Percentiles rank a stretch among this genome's conserved stretches.
phyloP scores from a whole-genome alignment of 176 grass and related monocot genomes.

The Canna indica region DNA sequence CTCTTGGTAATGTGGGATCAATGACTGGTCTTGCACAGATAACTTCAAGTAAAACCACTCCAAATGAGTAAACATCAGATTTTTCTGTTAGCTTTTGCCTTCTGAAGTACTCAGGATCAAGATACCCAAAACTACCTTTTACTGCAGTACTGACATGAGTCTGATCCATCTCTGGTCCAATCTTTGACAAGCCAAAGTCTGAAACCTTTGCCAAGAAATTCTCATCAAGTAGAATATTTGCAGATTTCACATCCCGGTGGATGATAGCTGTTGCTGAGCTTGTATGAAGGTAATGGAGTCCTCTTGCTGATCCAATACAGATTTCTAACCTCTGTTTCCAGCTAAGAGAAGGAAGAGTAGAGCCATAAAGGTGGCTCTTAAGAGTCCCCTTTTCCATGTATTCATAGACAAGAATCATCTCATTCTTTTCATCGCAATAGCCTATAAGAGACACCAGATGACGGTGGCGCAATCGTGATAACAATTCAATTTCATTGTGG shows the following conservation, averaged over 20 bases:
- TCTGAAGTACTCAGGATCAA: constrained; percentile 88
- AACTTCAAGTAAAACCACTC: constrained; percentile 91
- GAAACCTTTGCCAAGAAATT: constrained; percentile 81
- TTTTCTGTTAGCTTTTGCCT: constrained; percentile 85
- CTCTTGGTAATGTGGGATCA: constrained; percentile 74
- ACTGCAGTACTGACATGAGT: constrained; percentile 95
- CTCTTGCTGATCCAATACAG: constrained; percentile 91
- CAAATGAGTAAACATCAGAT: constrained; percentile 90
- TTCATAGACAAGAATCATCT: constrained; percentile 96
- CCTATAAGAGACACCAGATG: constrained; percentile 90
- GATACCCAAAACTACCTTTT: constrained; percentile 98
- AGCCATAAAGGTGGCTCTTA: constrained; percentile 85
- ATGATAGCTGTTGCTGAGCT: constrained; percentile 83
- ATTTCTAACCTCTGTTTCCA: constrained; percentile 93
- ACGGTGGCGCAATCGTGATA: constrained; percentile 76
- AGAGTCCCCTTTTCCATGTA: constrained; percentile 94
- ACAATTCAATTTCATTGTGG: constrained; percentile 79
- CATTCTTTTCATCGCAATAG: constrained; percentile 86
- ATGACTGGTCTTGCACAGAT: constrained; percentile 84
- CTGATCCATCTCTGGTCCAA: constrained; percentile 81
- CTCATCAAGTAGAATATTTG: constrained; percentile 93
- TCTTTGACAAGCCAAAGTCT: constrained; percentile 89
- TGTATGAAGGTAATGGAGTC: constrained; percentile 91
- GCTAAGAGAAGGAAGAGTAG: constrained; percentile 48
- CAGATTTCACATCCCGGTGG: constrained; percentile 93